Evolutionary conservation across 2,329 filamentous ascomycete genomes (phyloP).

Genomic region (Teratosphaeria pseudoeucalypti): DNA sequence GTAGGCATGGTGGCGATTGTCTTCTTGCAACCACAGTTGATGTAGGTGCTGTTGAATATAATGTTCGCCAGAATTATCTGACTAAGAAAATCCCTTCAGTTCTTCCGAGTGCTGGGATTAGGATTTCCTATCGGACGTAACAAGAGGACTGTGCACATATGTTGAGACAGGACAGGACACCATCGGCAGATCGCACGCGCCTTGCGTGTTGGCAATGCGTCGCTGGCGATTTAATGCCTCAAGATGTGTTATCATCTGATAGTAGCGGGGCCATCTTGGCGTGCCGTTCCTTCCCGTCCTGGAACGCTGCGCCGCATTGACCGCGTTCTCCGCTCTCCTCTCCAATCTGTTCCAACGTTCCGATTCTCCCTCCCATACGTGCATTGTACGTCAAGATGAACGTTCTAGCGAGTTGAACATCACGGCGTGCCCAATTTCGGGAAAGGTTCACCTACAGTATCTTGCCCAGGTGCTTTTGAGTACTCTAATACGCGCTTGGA

Average conservation of each 20-base stretch:
- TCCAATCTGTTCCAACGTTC: not conserved
- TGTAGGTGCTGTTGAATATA: not conserved
- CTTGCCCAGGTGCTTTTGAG: no score
- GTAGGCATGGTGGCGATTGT: not conserved
- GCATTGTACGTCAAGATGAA: no score
- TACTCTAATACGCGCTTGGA: no score
- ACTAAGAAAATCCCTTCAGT: not conserved
- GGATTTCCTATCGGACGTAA: no score
- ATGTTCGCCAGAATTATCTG: not conserved
- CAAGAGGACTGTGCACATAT: not conserved
- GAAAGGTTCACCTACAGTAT: no score
- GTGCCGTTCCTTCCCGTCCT: not conserved
- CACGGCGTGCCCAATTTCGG: not conserved
- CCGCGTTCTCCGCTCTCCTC: not conserved
- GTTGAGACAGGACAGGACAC: no score
- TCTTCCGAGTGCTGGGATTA: not conserved
- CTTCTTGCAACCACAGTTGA: not conserved
- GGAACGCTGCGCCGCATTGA: not conserved
- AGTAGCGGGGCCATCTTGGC: not conserved
- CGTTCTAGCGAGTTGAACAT: not conserved
- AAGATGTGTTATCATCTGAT: not conserved
- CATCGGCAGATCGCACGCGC: not conserved
- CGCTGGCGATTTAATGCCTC: not conserved
- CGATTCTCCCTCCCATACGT: no score
- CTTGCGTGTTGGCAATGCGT: not conserved